Base-by-base conservation (phyloP, 2,329 filamentous ascomycete genomes). In the Arachnopeziza araneosa region DNA sequence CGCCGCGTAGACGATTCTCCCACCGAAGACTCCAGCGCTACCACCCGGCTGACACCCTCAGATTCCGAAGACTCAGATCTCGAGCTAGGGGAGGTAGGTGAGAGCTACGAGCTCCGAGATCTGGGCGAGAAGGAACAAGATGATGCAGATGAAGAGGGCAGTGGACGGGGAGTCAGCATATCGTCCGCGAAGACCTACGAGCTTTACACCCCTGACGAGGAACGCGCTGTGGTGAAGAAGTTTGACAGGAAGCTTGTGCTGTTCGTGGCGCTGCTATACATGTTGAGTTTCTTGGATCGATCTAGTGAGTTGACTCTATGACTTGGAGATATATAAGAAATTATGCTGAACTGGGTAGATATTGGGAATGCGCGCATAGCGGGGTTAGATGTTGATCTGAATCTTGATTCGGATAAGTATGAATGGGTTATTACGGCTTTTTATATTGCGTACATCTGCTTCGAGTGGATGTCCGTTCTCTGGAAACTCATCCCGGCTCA, bases 261-360 rank as follows among this genome's bases (percentile, higher is more conserved):
- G 0, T 96, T 96, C 71, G 81, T 96, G 64, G 89, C 90, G 12
- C 72, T 93, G 60, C 79, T 96, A 14, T 97, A 95, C 72, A 83
- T 96, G 79, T 78, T 96, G 63, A 89, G 87, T 64, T 96, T 96
- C 71, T 75, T 96, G 65, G 92, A 96, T 73, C 82, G 92, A 66
- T 93, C 90, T 21, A 96, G 90, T 92, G 78, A 63, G 80, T 58
- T 44, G 6, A 14, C 17, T 19, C 17, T 44, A 6, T 17, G 30
- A 10, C 9, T 54, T 30, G 52, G 12, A 24, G 23, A 26, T 26
- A 49, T 23, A 23, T 53, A 52, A 26, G 50, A 50, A n/a, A 26
- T 51, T 22, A 61, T 56, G 67, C 59, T 63, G 36, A 62, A 30
- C 49, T 17, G 14, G 24, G 1, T 55, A 84, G 83, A 86, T 66